A percentile compares a stretch with the other conserved stretches of the same genome.
These are phyloP conservation scores for Tirmania nivea DNA, from an alignment of 495 filamentous ascomycete species.

Conservation along the genomic window DNA sequence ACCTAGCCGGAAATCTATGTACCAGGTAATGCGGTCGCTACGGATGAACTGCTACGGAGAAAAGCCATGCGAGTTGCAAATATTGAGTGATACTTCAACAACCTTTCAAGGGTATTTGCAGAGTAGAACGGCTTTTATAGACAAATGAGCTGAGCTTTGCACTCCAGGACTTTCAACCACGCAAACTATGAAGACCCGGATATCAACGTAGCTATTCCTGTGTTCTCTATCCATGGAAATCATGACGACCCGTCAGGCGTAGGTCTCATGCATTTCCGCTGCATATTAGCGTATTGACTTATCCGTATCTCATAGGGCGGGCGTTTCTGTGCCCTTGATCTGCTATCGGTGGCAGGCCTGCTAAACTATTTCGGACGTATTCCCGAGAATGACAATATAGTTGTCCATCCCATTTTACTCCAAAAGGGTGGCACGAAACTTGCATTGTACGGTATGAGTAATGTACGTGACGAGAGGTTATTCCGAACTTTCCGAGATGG, in stretches of 20 bases:
- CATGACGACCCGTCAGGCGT: conserved; percentile 85
- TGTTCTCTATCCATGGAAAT: conserved; percentile 97
- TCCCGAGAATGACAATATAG: conserved; percentile 77
- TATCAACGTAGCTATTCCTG: conserved; percentile 91
- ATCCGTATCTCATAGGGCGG: conserved; percentile 36
- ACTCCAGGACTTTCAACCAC: conserved; percentile 48
- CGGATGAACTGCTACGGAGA: conserved; percentile 85
- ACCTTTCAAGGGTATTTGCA: conserved; percentile 42
- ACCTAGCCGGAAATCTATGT: conserved; percentile 88
- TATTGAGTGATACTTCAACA: conserved; percentile 78
- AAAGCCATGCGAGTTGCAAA: conserved; percentile 86
- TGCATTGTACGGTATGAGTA: conserved; percentile 87
- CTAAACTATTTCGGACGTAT: conserved; percentile 92
- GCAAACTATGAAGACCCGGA: conserved; percentile 97
- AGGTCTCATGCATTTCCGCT: conserved; percentile 9
- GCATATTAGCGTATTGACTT: conserved; percentile 2
- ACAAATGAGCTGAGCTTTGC: conserved; percentile 6
- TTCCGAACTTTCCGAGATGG: conserved; percentile 83
- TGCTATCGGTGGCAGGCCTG: conserved; percentile 75
- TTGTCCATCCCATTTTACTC: conserved; percentile 70
- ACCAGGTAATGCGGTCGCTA: conserved; percentile 84
- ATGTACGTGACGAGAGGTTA: conserved; percentile 85
- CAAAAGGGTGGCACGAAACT: conserved; percentile 91
- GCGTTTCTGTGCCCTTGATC: conserved; percentile 67
- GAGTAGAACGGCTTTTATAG: neutral